Conservation (phyloP, 768 basidiomycete species). For the Serendipita sp. region DNA sequence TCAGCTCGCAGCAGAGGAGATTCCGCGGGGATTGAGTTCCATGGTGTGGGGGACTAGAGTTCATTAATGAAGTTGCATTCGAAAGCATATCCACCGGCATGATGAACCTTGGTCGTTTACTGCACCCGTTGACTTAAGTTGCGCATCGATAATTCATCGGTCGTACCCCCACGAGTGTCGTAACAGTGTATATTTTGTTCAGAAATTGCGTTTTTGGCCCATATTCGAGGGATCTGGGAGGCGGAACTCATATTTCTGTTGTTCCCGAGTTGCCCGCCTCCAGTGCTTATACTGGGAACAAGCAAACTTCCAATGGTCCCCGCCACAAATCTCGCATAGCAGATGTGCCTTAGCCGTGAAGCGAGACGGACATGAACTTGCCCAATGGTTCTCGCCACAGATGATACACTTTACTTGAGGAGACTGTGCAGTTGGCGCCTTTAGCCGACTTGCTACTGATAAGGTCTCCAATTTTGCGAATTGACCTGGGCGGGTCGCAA, state of each 20-base stretch:
- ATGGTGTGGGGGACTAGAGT: slow-evolving; percentile 9
- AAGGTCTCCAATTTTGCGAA: background rate
- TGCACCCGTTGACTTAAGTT: background rate
- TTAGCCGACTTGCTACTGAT: background rate
- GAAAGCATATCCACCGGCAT: background rate
- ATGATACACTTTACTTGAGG: background rate
- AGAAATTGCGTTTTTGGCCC: too few species aligned
- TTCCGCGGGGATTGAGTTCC: slow-evolving; percentile 16
- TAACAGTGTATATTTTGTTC: too few species aligned
- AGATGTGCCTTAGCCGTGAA: background rate
- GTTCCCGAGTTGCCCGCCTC: background rate
- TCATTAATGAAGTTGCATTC: background rate
- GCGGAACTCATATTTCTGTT: too few species aligned
- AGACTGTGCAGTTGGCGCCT: background rate
- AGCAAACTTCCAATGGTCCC: slow-evolving; percentile 4
- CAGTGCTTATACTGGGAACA: background rate
- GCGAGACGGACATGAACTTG: background rate
- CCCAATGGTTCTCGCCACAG: background rate
- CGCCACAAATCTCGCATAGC: background rate
- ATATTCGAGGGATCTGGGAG: too few species aligned
- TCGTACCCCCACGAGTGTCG: too few species aligned
- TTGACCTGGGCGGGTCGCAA: background rate
- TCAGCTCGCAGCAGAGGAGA: slow-evolving; percentile 19
- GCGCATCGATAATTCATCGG: too few species aligned
- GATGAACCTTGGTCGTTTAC: background rate